Conservation (phyloP, 768 basidiomycete species). For the Hydnomerulius pinastri region DNA sequence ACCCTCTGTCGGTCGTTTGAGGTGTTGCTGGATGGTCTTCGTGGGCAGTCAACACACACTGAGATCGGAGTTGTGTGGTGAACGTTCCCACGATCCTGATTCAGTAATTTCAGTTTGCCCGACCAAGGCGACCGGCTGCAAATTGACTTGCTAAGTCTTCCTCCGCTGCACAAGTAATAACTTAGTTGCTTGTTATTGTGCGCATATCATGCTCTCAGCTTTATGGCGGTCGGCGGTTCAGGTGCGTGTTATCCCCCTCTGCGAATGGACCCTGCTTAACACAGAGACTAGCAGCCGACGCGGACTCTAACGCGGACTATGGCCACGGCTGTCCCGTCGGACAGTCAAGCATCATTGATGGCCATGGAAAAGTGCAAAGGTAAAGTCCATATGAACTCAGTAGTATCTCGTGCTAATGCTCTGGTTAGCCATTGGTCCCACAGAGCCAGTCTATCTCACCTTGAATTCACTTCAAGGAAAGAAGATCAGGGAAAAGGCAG, state of each 20-base stretch:
- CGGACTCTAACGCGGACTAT: conserved; percentile 13
- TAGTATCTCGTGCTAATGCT: conserved; percentile 7
- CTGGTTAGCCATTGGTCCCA: conserved; percentile 37
- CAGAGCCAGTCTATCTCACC: conserved; percentile 58
- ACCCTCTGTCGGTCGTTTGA: conserved; percentile 40
- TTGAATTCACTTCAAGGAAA: conserved; percentile 56
- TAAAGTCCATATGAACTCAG: conserved; percentile 9
- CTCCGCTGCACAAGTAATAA: too few species aligned
- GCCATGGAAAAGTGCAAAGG: conserved; percentile 14
- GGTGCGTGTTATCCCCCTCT: conserved; percentile 3
- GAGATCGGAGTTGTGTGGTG: background rate
- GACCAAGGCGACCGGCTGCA: too few species aligned
- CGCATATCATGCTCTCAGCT: conserved; percentile 17
- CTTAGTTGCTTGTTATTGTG: background rate
- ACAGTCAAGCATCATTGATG: background rate
- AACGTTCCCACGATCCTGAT: conserved; percentile 28
- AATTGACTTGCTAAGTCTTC: too few species aligned
- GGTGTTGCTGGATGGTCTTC: conserved; percentile 25
- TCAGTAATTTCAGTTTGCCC: conserved; percentile 18
- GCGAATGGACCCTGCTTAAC: background rate
- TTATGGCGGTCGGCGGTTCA: conserved; percentile 16
- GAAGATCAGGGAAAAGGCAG: conserved; percentile 46
- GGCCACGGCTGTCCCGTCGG: conserved; percentile 5
- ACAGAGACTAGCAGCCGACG: background rate
- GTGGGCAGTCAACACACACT: conserved; percentile 2